phyloP scores from a whole-genome alignment of 306 rosid genomes.

The Citrullus colocynthis region DNA sequence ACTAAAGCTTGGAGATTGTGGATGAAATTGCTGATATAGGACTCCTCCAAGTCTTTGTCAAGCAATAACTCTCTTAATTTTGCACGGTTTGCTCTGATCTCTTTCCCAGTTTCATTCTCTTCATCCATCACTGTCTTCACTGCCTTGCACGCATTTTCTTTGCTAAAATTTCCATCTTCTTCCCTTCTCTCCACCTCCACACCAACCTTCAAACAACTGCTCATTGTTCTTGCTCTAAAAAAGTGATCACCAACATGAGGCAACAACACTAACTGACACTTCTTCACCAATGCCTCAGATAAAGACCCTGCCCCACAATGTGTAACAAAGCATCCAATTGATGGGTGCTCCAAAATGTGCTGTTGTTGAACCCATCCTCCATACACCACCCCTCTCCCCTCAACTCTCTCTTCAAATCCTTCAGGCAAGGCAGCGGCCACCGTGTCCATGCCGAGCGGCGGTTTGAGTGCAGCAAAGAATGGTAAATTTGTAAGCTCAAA shows the following conservation, averaged over 20 bases:
- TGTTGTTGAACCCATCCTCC: slow-evolving; percentile 67
- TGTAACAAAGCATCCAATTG: slow-evolving; percentile 71
- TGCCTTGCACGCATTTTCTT: slow-evolving; percentile 33
- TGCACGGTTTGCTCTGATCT: slow-evolving; percentile 28
- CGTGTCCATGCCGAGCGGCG: slow-evolving; percentile 29
- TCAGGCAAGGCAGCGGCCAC: slow-evolving; percentile 40
- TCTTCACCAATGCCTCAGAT: slow-evolving; percentile 37
- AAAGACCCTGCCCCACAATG: slow-evolving; percentile 70
- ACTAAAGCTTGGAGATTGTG: slow-evolving; percentile 19
- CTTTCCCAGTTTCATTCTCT: slow-evolving; percentile 25
- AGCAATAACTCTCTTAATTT: slow-evolving; percentile 35
- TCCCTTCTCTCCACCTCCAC: slow-evolving; percentile 47
- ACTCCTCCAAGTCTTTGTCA: slow-evolving; percentile 28
- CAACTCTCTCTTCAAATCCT: slow-evolving; percentile 34
- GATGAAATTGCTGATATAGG: slow-evolving; percentile 29
- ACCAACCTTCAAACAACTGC: slow-evolving; percentile 38
- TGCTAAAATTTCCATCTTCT: slow-evolving; percentile 40
- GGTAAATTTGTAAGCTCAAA: slow-evolving; percentile 53
- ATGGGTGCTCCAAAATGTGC: slow-evolving; percentile 42
- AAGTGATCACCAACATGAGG: slow-evolving; percentile 49
- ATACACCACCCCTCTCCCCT: slow-evolving; percentile 42
- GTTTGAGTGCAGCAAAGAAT: slow-evolving; percentile 41
- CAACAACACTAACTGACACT: slow-evolving; percentile 43
- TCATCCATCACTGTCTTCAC: slow-evolving; percentile 28
- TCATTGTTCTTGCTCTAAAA: slow-evolving; percentile 40